A percentile compares a stretch with the other conserved stretches of the same genome.
Conservation (phyloP, 768 basidiomycete genomes). For the Tylopilus vinaceipallidus region DNA sequence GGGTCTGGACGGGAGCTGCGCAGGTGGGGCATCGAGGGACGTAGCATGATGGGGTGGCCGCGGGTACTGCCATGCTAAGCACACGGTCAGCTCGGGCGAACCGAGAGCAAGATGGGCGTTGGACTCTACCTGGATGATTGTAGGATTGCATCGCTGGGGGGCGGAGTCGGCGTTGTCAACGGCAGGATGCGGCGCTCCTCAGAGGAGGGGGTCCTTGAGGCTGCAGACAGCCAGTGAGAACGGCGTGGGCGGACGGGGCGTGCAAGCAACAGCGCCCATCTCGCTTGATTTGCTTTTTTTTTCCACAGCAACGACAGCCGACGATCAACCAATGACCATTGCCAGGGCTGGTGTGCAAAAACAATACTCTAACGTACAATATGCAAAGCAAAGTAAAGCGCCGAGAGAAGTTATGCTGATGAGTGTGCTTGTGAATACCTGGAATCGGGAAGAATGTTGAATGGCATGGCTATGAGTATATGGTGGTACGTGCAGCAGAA, state of each 20-base stretch:
- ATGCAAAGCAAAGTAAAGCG: constrained; percentile 34
- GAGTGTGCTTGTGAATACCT: constrained; percentile 29
- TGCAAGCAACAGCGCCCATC: constrained; percentile 21
- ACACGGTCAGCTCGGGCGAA: constrained; percentile 3
- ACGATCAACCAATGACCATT: constrained; percentile 5
- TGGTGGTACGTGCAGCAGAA: constrained; percentile 31
- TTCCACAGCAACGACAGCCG: background rate
- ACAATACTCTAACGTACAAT: constrained; percentile 46
- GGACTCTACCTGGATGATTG: constrained; percentile 31
- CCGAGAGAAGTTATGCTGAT: constrained; percentile 25
- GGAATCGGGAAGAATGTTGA: constrained; percentile 24
- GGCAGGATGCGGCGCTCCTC: too few species aligned
- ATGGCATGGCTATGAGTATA: constrained; percentile 35
- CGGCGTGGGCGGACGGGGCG: background rate
- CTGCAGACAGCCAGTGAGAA: too few species aligned
- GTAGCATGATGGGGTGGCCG: constrained; percentile 20
- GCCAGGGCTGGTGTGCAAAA: too few species aligned
- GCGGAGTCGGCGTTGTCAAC: background rate
- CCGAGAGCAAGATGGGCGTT: background rate
- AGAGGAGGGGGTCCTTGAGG: too few species aligned
- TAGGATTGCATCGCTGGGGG: constrained; percentile 29
- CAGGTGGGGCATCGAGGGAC: constrained; percentile 17
- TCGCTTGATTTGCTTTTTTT: constrained; percentile 15
- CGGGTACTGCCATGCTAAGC: constrained; percentile 19
- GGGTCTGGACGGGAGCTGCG: constrained; percentile 17